Conservation (phyloP, 2,329 filamentous ascomycete genomes). For the Colletotrichum tabaci region DNA sequence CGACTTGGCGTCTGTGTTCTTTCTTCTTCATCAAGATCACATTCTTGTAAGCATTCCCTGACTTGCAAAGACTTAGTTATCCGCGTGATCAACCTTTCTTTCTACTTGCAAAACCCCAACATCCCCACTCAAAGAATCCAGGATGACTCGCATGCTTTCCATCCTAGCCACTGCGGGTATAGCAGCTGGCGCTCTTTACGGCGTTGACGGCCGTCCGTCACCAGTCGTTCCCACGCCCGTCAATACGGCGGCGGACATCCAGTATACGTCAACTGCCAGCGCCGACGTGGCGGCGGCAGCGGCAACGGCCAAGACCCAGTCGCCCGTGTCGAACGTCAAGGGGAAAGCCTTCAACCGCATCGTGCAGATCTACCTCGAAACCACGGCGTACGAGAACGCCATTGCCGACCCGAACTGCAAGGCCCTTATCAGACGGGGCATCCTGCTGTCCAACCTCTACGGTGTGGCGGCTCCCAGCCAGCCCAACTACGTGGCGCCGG, state of each 20-base stretch:
- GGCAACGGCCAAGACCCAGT: slow-evolving; percentile 72
- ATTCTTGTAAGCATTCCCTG: not conserved
- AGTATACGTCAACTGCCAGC: slow-evolving; percentile 66
- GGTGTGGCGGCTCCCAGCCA: slow-evolving; percentile 75
- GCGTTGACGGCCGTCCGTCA: not conserved
- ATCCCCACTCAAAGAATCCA: not conserved
- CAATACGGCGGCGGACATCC: slow-evolving; percentile 17
- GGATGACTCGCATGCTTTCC: slow-evolving; percentile 15
- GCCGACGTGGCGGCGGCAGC: slow-evolving; percentile 67
- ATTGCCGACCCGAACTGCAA: slow-evolving; percentile 65
- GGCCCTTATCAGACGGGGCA: slow-evolving; percentile 49
- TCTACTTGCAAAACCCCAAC: not conserved
- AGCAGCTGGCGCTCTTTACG: not conserved
- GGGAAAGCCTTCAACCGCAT: slow-evolving; percentile 83
- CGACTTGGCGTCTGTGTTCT: not conserved
- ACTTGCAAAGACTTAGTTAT: not conserved
- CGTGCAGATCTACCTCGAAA: slow-evolving; percentile 83
- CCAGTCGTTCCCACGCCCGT: slow-evolving; percentile 5
- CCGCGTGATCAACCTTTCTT: not conserved
- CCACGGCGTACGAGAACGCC: slow-evolving; percentile 78
- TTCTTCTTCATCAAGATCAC: not conserved
- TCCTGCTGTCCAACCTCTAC: slow-evolving; percentile 54
- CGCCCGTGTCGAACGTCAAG: slow-evolving; percentile 74
- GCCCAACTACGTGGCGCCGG: slow-evolving; percentile 76
- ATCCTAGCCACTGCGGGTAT: slow-evolving; percentile 14